A percentile compares a stretch with the other conserved stretches of the same genome.
These are phyloP conservation scores for Grifola frondosa DNA, from an alignment of 1,284 basidiomycete genomes.

Conservation along the genomic window DNA sequence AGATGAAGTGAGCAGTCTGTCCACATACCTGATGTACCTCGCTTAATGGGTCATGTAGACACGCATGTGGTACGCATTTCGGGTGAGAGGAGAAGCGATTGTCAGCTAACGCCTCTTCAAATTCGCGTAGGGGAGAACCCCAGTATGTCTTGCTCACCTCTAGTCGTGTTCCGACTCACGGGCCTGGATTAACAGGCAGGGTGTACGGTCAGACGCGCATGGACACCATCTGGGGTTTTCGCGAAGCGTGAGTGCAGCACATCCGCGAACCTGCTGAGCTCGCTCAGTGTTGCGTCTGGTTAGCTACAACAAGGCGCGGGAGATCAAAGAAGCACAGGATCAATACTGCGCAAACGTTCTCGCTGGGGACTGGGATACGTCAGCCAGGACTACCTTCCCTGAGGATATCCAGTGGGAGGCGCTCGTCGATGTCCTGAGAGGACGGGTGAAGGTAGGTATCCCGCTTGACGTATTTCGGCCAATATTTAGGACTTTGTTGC, in stretches of 20 bases:
- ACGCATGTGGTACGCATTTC: slow-evolving; percentile 35
- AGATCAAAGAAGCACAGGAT: slow-evolving; percentile 74
- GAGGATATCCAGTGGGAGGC: slow-evolving; percentile 80
- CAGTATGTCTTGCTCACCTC: slow-evolving; percentile 15
- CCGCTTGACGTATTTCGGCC: neutral
- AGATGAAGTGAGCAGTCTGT: slow-evolving; percentile 43
- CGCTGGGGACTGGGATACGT: slow-evolving; percentile 54
- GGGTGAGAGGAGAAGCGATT: neutral
- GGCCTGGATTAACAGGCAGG: slow-evolving; percentile 16
- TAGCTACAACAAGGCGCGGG: slow-evolving; percentile 61
- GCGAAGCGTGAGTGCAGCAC: slow-evolving; percentile 31
- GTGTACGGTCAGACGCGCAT: slow-evolving; percentile 41
- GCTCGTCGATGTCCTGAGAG: slow-evolving; percentile 79
- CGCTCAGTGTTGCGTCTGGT: slow-evolving; percentile 25
- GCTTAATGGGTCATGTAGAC: slow-evolving; percentile 22
- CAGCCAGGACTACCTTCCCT: slow-evolving; percentile 58
- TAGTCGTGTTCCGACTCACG: neutral
- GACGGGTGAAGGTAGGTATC: slow-evolving; percentile 57
- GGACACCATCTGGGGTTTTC: slow-evolving; percentile 46
- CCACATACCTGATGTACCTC: no score
- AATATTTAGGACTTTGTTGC: neutral
- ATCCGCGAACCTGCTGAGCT: neutral
- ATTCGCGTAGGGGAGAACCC: slow-evolving; percentile 34
- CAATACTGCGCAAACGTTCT: slow-evolving; percentile 58
- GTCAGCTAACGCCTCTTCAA: neutral